Evolutionary conservation across 306 rosid species (phyloP).

Genomic region (Mimosa pudica): DNA sequence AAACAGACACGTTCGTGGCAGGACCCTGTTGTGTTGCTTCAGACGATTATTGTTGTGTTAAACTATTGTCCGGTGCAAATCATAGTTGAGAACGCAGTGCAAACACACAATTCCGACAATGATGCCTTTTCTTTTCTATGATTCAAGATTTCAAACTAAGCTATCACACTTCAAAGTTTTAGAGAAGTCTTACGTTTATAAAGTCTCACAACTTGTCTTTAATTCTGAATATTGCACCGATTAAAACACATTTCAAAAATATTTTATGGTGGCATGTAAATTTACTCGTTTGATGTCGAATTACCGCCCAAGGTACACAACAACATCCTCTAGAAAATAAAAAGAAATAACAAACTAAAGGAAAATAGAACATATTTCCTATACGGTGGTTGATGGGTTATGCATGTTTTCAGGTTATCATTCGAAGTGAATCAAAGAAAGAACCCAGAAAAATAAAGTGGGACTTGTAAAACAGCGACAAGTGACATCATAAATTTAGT

Average conservation of each 20-base stretch:
- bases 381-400: neutral
- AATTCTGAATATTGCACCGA: constrained; percentile 4
- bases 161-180: neutral
- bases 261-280: neutral
- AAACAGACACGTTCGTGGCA: too few species aligned
- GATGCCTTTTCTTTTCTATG: neutral
- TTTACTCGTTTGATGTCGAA: neutral
- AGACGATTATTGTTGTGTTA: neutral
- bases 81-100: constrained; percentile 6
- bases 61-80: neutral
- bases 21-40: neutral
- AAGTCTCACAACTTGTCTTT: constrained; percentile 12
- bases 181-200: neutral
- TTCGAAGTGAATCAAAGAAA: neutral
- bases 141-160: neutral
- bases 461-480: neutral
- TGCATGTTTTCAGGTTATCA: neutral
- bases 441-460: neutral
- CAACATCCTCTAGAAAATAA: neutral
- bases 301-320: neutral
- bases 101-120: neutral
- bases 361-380: neutral
- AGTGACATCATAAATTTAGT: neutral
- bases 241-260: constrained; percentile 23
- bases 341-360: neutral